Base-by-base conservation (phyloP, 306 rosid species). In the Cercis canadensis region DNA sequence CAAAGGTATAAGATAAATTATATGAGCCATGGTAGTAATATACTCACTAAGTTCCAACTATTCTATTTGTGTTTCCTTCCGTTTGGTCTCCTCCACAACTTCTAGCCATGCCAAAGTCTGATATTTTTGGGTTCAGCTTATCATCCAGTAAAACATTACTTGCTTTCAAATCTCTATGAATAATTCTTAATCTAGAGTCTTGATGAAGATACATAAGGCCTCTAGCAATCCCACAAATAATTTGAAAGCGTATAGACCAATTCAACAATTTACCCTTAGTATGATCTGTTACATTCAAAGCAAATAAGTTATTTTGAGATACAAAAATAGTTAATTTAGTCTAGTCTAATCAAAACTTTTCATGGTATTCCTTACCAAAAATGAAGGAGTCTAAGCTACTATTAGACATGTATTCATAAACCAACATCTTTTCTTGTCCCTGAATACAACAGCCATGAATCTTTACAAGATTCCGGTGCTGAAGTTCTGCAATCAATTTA, bases 391-490 rank as follows among this genome's bases (percentile, higher is more conserved):
- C 75, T 39, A 86, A 31, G 75, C 90, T 85, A 34, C 79, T 31
- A 7, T 77, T 81, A 44, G 75, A 56, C 85, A 81, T 81, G 68
- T 73, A 81, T 64, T 81, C 86, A 77, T 77, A 77, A 29, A 82
- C 74, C 77, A 82, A 36, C 77, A 69, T 73, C 33, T 43, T 78
- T 58, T 86, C 87, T 18, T 77, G 78, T 75, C 59, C 87, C 39
- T 86, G 67, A 55, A 86, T 68, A 70, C 87, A 80, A 51, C 90
- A 83, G 10, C 87, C 90, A 34, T 82, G 80, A 70, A 86, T 86
- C 76, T 51, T 83, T n/a, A 86, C 86, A 40, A 86, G 87, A 80
- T 86, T 86, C 8, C 90, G 81, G 17, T 82, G 90, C 58, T 86
- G 86, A 70, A 82, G 90, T 75, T 86, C 80, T 0, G 90, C 82